Evolutionary conservation across 148 eudicot species (phyloP), one percentile per base, ranked within the genome.

Genomic region (Rhododendron williamsianum): DNA sequence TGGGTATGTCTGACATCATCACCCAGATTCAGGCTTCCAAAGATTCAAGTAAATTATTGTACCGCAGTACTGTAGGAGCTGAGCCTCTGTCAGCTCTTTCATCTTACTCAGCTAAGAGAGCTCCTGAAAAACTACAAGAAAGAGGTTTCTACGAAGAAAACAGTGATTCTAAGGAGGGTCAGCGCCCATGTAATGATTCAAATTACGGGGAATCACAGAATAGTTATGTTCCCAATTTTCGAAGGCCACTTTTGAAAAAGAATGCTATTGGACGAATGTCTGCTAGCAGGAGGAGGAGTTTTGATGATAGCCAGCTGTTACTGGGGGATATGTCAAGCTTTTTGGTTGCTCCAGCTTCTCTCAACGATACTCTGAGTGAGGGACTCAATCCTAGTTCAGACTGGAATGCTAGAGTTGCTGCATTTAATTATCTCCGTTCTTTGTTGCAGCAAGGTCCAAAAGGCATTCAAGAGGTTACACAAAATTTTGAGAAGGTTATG

Each of bases 401-500:
- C 83, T 97, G 99, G 99, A 93, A 89, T 85, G 96, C 99, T 9
- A 91, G 99, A 86, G 99, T 97, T 88, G 92, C 98, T 85, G 99
- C 98, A 89, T 97, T 95, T 89, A 95, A 92, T 91, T 95, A 92
- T 88, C 91, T 97, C 43, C 94, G 91, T 76, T 88, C 98, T 79
- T 90, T 93, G 83, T 87, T 97, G 82, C 94, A 93, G 91, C 98
- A 92, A 91, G 99, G 98, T 30, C 91, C 95, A 76, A 91, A 92
- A 85, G 98, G 99, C 54, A 89, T 95, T 85, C 99, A 95, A 89
- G 99, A 97, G 91, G 87, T 97, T 65, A 88, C 90, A 27, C 99
- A 94, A 88, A 97, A 91, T 74, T 97, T 97, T 89, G 99, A 97
- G 86, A 97, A 97, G 93, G 98, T 97, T 76, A 97, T 97, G 99